phyloP scores from a whole-genome alignment of 495 filamentous ascomycete species.

The Penicillium soppii region DNA sequence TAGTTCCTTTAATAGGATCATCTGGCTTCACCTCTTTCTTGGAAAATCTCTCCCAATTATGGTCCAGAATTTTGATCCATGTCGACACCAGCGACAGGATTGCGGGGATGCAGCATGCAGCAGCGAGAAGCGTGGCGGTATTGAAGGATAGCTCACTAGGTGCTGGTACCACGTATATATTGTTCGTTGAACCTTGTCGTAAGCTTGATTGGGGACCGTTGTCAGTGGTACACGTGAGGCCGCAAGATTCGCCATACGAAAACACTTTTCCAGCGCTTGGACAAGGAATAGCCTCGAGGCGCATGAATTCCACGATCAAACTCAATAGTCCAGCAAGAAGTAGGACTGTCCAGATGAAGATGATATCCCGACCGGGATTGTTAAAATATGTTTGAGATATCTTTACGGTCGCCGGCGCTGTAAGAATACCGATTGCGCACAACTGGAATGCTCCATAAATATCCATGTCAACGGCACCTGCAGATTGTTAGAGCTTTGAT shows the following conservation, averaged over 20 bases:
- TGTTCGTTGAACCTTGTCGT: slow-evolving; percentile 45
- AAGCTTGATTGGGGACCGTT: slow-evolving; percentile 49
- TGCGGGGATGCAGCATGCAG: slow-evolving; percentile 59
- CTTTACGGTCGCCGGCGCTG: slow-evolving; percentile 55
- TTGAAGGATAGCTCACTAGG: slow-evolving; percentile 51
- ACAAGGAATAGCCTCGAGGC: slow-evolving; percentile 39
- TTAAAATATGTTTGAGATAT: slow-evolving; percentile 60
- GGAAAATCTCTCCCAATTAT: slow-evolving; percentile 48
- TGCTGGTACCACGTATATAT: slow-evolving; percentile 56
- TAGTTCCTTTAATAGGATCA: slow-evolving; percentile 51
- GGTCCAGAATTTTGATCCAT: slow-evolving; percentile 58
- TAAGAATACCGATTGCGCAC: slow-evolving; percentile 59
- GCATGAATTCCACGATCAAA: slow-evolving; percentile 59
- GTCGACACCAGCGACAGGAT: slow-evolving; percentile 56
- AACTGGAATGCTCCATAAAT: slow-evolving; percentile 63
- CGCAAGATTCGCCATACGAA: slow-evolving; percentile 17
- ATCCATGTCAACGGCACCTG: slow-evolving; percentile 63
- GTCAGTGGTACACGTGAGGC: slow-evolving; percentile 38
- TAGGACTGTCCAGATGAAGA: slow-evolving; percentile 60
- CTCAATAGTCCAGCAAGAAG: slow-evolving; percentile 56
- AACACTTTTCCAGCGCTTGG: slow-evolving; percentile 30
- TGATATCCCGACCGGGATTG: slow-evolving; percentile 57
- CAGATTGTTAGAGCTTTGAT: not conserved
- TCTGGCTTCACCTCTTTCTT: slow-evolving; percentile 17
- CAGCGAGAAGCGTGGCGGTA: slow-evolving; percentile 54